Evolutionary conservation across 148 eudicot species (phyloP).

Genomic region (Rheum nobile): DNA sequence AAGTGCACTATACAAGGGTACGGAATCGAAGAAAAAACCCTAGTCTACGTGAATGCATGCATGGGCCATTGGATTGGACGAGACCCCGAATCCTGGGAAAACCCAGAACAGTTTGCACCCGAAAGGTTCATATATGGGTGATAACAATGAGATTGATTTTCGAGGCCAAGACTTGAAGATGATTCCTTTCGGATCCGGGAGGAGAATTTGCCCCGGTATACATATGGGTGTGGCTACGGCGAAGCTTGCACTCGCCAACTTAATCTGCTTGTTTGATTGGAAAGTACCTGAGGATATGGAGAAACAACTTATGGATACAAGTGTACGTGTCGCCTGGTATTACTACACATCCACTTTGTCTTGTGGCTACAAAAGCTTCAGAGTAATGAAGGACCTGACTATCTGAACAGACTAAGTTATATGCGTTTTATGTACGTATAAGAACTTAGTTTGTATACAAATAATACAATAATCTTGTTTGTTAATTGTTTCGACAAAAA

Average conservation of each 20-base stretch:
- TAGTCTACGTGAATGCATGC: neutral
- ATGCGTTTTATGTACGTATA: no score
- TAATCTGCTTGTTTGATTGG: slow-evolving; percentile 35
- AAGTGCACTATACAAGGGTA: slow-evolving; percentile 22
- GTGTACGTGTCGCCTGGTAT: slow-evolving; percentile 21
- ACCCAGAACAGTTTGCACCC: slow-evolving; percentile 18
- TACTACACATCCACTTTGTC: slow-evolving; percentile 15
- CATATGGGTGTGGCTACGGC: slow-evolving; percentile 19
- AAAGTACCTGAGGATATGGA: slow-evolving; percentile 16
- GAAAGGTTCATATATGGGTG: slow-evolving; percentile 24
- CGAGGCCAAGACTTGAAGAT: slow-evolving; percentile 22
- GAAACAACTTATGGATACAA: slow-evolving; percentile 23
- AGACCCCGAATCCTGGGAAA: slow-evolving; percentile 27
- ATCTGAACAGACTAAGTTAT: no score
- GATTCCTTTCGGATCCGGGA: slow-evolving; percentile 34
- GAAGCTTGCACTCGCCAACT: slow-evolving; percentile 26
- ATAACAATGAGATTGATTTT: slow-evolving; percentile 2
- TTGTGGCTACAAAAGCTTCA: no score
- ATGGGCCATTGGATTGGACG: slow-evolving; percentile 11
- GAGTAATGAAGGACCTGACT: no score
- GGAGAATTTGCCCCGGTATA: slow-evolving; percentile 33
- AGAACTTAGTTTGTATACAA: no score
- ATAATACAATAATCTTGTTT: no score
- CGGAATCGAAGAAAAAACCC: slow-evolving; percentile 16
- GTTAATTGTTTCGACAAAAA: no score